Conservation (phyloP, 768 basidiomycete species). For the Collybia sordida region DNA sequence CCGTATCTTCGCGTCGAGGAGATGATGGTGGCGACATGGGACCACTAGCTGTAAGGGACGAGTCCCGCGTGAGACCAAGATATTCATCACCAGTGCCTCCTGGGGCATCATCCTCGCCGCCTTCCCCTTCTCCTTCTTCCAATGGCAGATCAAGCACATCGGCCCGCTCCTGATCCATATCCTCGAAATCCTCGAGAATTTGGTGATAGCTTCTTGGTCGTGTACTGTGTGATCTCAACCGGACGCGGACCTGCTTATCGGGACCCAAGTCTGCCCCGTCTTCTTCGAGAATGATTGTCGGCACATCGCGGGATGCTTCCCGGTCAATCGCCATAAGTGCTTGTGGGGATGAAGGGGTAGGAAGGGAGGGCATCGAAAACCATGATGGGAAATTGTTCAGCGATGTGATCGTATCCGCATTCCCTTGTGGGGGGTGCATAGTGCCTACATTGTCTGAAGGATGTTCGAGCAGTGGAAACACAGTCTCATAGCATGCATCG, state of each 20-base stretch:
- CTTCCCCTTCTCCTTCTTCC: slow-evolving; percentile 10
- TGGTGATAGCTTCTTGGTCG: slow-evolving; percentile 67
- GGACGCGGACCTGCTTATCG: slow-evolving; percentile 24
- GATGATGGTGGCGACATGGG: slow-evolving; percentile 23
- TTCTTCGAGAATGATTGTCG: slow-evolving; percentile 11
- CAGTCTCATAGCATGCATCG: slow-evolving; percentile 81
- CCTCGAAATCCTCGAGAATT: slow-evolving; percentile 62
- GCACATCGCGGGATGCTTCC: slow-evolving; percentile 15
- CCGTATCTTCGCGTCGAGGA: slow-evolving; percentile 56
- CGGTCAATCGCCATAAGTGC: slow-evolving; percentile 49
- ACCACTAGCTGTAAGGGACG: slow-evolving; percentile 5
- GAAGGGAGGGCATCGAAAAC: slow-evolving; percentile 58
- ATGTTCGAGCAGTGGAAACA: slow-evolving; percentile 66
- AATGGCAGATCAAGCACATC: slow-evolving; percentile 12
- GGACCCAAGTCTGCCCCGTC: slow-evolving; percentile 8
- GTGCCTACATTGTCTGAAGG: slow-evolving; percentile 13
- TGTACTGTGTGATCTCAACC: slow-evolving; percentile 31
- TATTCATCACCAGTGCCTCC: slow-evolving; percentile 1
- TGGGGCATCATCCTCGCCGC: slow-evolving; percentile 1
- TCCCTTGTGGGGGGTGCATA: slow-evolving; percentile 8
- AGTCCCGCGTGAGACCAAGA: neutral
- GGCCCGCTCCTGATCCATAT: slow-evolving; percentile 22
- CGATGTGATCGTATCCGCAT: slow-evolving; percentile 44
- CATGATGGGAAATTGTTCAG: slow-evolving; percentile 52
- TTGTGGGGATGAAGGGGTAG: slow-evolving; percentile 35